Evolutionary conservation across 192 early-diverging fungal genomes (phyloP).

Genomic region (Allomyces macrogynus): DNA sequence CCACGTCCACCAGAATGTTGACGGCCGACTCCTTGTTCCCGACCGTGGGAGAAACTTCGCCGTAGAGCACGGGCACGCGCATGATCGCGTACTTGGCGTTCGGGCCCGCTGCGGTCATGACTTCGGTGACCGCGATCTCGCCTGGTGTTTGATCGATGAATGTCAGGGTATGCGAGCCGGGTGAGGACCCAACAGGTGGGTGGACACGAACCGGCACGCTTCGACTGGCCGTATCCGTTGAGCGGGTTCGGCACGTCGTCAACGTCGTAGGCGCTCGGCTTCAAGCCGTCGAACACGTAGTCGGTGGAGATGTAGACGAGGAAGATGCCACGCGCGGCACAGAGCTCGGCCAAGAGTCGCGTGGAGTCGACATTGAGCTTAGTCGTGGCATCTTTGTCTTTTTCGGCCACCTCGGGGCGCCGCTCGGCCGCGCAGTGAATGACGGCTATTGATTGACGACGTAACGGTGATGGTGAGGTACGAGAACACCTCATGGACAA

Average conservation of each 20-base stretch:
- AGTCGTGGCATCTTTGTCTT: slow-evolving; percentile 29
- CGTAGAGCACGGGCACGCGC: slow-evolving; percentile 64
- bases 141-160: slow-evolving; percentile 11
- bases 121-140: slow-evolving; percentile 54
- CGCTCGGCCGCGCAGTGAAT: slow-evolving; percentile 75
- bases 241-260: slow-evolving; percentile 49
- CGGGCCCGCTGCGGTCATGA: slow-evolving; percentile 29
- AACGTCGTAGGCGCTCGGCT: slow-evolving; percentile 50
- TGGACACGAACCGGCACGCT: slow-evolving; percentile 1
- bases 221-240: slow-evolving; percentile 48
- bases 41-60: slow-evolving; percentile 8
- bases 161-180: not conserved
- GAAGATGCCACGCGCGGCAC: slow-evolving; percentile 24
- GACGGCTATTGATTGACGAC: slow-evolving; percentile 21
- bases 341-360: slow-evolving; percentile 26
- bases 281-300: slow-evolving; percentile 80
- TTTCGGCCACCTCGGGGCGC: slow-evolving; percentile 58
- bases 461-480: not conserved
- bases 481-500: too few species aligned
- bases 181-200: not conserved
- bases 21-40: not conserved
- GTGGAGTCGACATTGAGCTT: slow-evolving; percentile 50
- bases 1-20: slow-evolving; percentile 9
- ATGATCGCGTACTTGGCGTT: slow-evolving; percentile 43
- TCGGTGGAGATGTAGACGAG: slow-evolving; percentile 74